Percentiles rank a stretch among this genome's conserved stretches.
These are phyloP conservation scores for Musa balbisiana DNA, from an alignment of 202 grass and related monocot species.

Conservation along the genomic window DNA sequence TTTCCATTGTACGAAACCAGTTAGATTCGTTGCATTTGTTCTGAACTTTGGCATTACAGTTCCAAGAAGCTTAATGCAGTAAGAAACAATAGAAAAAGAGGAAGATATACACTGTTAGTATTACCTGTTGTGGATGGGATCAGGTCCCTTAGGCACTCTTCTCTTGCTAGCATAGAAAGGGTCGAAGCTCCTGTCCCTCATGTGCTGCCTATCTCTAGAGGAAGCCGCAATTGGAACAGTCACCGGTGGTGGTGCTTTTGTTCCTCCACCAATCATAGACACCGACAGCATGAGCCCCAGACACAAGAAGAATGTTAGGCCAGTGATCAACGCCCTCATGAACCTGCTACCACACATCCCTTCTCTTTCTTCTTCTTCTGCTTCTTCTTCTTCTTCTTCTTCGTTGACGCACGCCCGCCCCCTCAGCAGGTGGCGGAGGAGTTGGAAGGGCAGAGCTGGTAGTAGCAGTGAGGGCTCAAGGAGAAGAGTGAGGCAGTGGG, in stretches of 20 bases:
- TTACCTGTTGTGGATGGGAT: constrained; percentile 89
- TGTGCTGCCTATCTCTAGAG: neutral
- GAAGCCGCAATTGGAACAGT: neutral
- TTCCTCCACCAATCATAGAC: neutral
- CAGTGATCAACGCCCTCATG: neutral
- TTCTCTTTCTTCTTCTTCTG: neutral
- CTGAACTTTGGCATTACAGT: neutral
- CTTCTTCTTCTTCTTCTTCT: neutral
- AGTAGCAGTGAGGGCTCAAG: too few species aligned
- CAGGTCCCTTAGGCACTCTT: constrained; percentile 62
- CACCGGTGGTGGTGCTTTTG: too few species aligned
- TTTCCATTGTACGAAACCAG: too few species aligned
- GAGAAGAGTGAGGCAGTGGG: too few species aligned
- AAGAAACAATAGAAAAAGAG: too few species aligned
- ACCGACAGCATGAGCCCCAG: neutral
- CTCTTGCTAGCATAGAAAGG: constrained; percentile 44
- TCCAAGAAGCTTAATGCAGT: too few species aligned
- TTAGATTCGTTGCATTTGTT: neutral
- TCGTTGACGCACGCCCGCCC: neutral
- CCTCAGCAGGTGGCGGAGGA: too few species aligned
- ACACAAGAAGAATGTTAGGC: constrained; percentile 1
- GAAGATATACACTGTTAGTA: too few species aligned
- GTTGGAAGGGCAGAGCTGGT: too few species aligned
- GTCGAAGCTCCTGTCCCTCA: neutral
- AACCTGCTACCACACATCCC: neutral